Base-by-base conservation (phyloP, 164 flowering plant genomes). In the Vitis labrusca region DNA sequence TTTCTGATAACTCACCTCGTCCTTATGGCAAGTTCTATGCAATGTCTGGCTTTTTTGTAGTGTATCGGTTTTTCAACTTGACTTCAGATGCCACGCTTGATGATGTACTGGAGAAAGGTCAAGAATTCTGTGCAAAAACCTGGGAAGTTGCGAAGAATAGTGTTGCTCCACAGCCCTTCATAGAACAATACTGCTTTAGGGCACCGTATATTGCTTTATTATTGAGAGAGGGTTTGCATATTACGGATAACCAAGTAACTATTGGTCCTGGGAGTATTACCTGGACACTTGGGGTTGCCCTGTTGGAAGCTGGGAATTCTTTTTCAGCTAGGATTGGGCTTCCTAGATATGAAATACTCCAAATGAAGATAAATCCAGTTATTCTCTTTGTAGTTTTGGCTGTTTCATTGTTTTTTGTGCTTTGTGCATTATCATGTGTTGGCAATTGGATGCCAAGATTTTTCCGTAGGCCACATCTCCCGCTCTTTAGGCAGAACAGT, bases 101-200 rank as follows among this genome's bases (percentile, higher is more conserved):
- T 76, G 97, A 93, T 65, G 89, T 95, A 0, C 60, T 95, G 76
- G 89, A 87, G 63, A 91, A 87, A 79, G 99, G 99, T 66, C 87
- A 80, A 59, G 87, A 86, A 59, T 95, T 88, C 77, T 95, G 99
- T 77, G 90, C 84, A 63, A 88, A 81, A 75, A 70, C 76, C 6
- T 95, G 99, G 99, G 85, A 89, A 66, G 81, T 78, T 72, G 99
- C 98, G 13, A 88, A 79, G 71, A 78, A 76, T 3, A 95, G 99
- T 80, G 99, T 95, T 66, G 74, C 79, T 23, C 97, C 98, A 19
- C 99, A 95, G 80, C 98, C 98, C 54, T 95, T 86, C 70, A 87
- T 95, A 60, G 99, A 95, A 76, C 99, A 95, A 61, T 95, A 95
- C 77, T 95, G 99, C 80, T 95, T 93, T 64, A 89, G 99, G 79